These are phyloP conservation scores for Teratosphaeria gauchensis DNA, from an alignment of 2,329 filamentous ascomycete genomes.

Conservation along the genomic window DNA sequence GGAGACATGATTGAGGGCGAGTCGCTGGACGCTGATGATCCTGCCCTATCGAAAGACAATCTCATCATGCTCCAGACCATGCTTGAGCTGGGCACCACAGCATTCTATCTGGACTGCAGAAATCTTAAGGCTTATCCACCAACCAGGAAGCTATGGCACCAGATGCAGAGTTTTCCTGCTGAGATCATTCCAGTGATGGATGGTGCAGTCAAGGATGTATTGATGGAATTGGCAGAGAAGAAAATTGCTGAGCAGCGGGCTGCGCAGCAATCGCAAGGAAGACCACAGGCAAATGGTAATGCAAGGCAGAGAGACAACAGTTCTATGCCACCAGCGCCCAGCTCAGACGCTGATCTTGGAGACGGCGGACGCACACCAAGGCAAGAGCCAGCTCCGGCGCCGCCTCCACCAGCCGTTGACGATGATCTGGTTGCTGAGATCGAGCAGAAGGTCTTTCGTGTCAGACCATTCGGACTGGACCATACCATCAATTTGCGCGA, in stretches of 20 bases:
- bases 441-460: conserved; percentile 68
- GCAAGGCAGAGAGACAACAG: conserved; percentile 41
- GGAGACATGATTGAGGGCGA: conserved; percentile 67
- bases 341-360: conserved; percentile 55
- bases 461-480: conserved; percentile 82
- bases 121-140: conserved; percentile 90
- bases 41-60: conserved; percentile 72
- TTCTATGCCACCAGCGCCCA: conserved; percentile 68
- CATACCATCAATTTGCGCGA: conserved; percentile 84
- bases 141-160: conserved; percentile 90
- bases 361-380: conserved; percentile 1
- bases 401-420: conserved; percentile 34
- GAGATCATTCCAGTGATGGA: conserved; percentile 97
- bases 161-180: conserved; percentile 85
- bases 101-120: conserved; percentile 76
- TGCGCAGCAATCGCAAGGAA: conserved; percentile 19
- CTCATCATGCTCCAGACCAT: conserved; percentile 80
- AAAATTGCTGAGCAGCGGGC: conserved; percentile 59
- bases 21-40: conserved; percentile 54
- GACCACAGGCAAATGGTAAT: conserved; percentile 2
- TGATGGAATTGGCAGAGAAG: conserved; percentile 77
- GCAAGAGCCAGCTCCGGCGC: conserved; percentile 7
- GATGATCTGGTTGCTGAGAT: conserved; percentile 70
- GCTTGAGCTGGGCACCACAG: conserved; percentile 73
- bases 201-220: conserved; percentile 82